These are phyloP conservation scores for Saraca asoca DNA, from an alignment of 331 rosid species.

Conservation along the genomic window DNA sequence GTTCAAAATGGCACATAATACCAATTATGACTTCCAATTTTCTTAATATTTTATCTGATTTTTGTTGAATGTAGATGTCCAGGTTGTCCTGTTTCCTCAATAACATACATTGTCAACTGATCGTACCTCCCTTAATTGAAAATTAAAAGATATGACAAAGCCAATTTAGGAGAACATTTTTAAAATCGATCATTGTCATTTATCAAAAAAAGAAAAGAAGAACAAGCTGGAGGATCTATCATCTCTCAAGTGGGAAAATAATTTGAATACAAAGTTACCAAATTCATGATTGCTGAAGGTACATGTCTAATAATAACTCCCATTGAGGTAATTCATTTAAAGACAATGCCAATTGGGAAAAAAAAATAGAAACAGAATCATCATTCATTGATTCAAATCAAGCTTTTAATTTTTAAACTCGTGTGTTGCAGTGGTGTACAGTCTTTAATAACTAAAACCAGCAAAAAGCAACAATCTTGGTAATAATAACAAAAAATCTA, in stretches of 20 bases:
- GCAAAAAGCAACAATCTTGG: background rate
- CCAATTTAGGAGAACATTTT: slow-evolving; percentile 23
- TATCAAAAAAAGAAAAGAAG: slow-evolving; percentile 22
- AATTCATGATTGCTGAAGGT: slow-evolving; percentile 11
- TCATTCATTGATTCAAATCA: slow-evolving; percentile 17
- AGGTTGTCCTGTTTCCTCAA: slow-evolving; percentile 52
- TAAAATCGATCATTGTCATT: slow-evolving; percentile 32
- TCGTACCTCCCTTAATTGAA: slow-evolving; percentile 23
- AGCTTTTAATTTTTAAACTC: slow-evolving; percentile 10
- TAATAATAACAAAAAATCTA: background rate
- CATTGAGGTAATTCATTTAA: slow-evolving; percentile 3
- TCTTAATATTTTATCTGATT: slow-evolving; percentile 28
- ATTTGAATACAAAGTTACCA: slow-evolving; percentile 25
- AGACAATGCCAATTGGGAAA: slow-evolving; percentile 3
- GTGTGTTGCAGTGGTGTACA: background rate
- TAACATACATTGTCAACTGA: slow-evolving; percentile 43
- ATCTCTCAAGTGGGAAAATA: slow-evolving; percentile 22
- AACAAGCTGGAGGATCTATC: background rate
- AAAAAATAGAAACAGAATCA: background rate
- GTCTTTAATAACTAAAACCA: background rate
- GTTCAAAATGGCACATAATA: slow-evolving; percentile 28
- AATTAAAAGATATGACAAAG: slow-evolving; percentile 22
- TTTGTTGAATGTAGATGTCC: slow-evolving; percentile 32
- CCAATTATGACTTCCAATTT: slow-evolving; percentile 35
- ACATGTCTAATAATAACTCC: slow-evolving; percentile 1